Evolutionary conservation across 805 yeast species (phyloP), one percentile per base, ranked within the genome.

Genomic region (Teunomyces pallodes): DNA sequence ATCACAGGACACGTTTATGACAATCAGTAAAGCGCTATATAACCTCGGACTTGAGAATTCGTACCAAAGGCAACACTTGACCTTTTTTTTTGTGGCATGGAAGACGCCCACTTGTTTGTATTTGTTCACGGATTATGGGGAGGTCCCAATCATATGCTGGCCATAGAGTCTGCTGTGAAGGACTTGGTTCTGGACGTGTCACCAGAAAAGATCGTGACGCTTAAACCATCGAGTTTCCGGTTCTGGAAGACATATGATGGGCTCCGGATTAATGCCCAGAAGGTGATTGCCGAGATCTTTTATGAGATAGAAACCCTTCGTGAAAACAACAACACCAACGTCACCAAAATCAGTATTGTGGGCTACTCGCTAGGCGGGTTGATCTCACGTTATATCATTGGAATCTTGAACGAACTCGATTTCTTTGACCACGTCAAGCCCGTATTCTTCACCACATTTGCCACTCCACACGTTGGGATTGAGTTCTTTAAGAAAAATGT

Each of bases 211-310:
- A 60, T 73, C 9, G 69, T 66, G 13, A 64, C 69, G 4, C 53
- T 73, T 43, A 61, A 67, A 47, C 76, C 76, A 3, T 65, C 75
- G 6, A 58, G 71, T 20, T 71, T 70, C 48, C 58, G 73, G 27
- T 73, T 71, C 54, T 72, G 75, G 75, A 70, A 70, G 49, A 70
- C 76, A 3, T 72, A 72, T 50, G 77, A 73, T 52, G 77, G 77
- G 9, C 53, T 72, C 26, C 58, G 61, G 40, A 48, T 67, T 14
- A 71, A 72, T 48, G 64, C 73, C 20, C 60, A 62, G 50, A 60
- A 66, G 46, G 67, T 70, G 8, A 58, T 70, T 9, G 54, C 63
- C 9, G 77, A 73, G 43, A 58, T 73, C 43, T 61, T 71, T 28
- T 70, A 67, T 43, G 76, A 72, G 52, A 67, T 72, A 32, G 77